Conservation (phyloP, 768 basidiomycete species). For the Leccinellum luteum region DNA sequence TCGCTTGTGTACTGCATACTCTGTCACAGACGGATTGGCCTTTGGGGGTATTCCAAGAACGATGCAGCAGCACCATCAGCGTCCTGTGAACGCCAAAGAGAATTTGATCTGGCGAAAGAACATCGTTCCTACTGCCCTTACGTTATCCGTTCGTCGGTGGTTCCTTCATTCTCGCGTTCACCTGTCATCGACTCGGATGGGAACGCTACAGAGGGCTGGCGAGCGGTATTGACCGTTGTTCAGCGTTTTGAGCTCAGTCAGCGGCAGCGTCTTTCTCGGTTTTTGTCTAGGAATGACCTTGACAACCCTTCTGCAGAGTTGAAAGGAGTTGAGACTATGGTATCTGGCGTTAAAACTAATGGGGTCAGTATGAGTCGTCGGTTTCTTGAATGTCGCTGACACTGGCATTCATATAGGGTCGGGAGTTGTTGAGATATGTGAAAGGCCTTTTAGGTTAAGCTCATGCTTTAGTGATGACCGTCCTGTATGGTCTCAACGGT, state of each 20-base stretch:
- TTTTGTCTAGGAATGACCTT: slow-evolving; percentile 12
- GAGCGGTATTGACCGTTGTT: slow-evolving; percentile 69
- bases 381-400: slow-evolving; percentile 10
- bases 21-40: slow-evolving; percentile 75
- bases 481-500: neutral
- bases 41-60: slow-evolving; percentile 66
- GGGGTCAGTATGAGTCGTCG: slow-evolving; percentile 51
- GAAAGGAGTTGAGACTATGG: slow-evolving; percentile 66
- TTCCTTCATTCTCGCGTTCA: slow-evolving; percentile 51
- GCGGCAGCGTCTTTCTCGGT: slow-evolving; percentile 43
- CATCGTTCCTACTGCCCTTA: slow-evolving; percentile 89
- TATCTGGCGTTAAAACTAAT: slow-evolving; percentile 68
- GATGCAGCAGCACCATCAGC: slow-evolving; percentile 8
- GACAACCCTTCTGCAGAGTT: slow-evolving; percentile 33
- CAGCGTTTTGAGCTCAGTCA: slow-evolving; percentile 64
- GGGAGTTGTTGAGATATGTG: slow-evolving; percentile 71
- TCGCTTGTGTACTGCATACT: slow-evolving; percentile 61
- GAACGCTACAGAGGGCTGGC: slow-evolving; percentile 66
- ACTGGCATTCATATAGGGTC: slow-evolving; percentile 44
- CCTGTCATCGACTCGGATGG: slow-evolving; percentile 22
- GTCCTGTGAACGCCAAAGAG: slow-evolving; percentile 35
- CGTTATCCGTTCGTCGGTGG: slow-evolving; percentile 62
- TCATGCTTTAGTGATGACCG: neutral
- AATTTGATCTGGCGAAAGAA: slow-evolving; percentile 75
- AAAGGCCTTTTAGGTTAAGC: slow-evolving; percentile 60